These are phyloP conservation scores for Bullera alba DNA, from an alignment of 768 basidiomycete genomes.

Conservation along the genomic window DNA sequence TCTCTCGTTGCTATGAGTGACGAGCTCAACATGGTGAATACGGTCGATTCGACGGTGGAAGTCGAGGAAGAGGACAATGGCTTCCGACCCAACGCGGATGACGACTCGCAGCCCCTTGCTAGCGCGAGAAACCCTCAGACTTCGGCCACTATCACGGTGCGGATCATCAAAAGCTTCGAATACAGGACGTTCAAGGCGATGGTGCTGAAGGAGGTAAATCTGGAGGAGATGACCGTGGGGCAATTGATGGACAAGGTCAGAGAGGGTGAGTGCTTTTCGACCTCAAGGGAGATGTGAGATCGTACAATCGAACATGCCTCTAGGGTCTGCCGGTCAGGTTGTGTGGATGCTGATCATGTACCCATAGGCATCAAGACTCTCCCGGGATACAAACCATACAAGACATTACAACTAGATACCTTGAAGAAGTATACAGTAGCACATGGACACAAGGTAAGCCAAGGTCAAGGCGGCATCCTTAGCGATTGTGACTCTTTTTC, in stretches of 20 bases:
- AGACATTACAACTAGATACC: slow-evolving; percentile 73
- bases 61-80: too few relatives aligned
- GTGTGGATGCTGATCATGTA: too few relatives aligned
- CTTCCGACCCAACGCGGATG: background rate
- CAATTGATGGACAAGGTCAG: slow-evolving; percentile 65
- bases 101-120: slow-evolving; percentile 15
- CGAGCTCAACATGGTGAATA: too few relatives aligned
- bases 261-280: slow-evolving; percentile 60
- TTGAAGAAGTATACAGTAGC: slow-evolving; percentile 90
- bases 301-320: too few relatives aligned
- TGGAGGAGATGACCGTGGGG: slow-evolving; percentile 69
- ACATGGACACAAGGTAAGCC: slow-evolving; percentile 81
- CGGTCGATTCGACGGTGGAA: too few relatives aligned
- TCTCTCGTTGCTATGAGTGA: too few relatives aligned
- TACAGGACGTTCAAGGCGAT: slow-evolving; percentile 83
- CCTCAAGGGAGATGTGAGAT: too few relatives aligned
- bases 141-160: slow-evolving; percentile 76
- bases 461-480: too few relatives aligned
- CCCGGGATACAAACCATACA: slow-evolving; percentile 83
- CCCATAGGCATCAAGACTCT: slow-evolving; percentile 62
- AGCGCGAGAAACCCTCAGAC: slow-evolving; percentile 46
- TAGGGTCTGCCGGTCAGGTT: too few relatives aligned
- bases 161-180: slow-evolving; percentile 90
- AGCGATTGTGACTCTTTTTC: background rate
- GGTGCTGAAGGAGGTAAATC: slow-evolving; percentile 73